These are phyloP conservation scores for Trichoderma koningiopsis DNA, from an alignment of 2,329 filamentous ascomycete genomes.

Conservation along the genomic window DNA sequence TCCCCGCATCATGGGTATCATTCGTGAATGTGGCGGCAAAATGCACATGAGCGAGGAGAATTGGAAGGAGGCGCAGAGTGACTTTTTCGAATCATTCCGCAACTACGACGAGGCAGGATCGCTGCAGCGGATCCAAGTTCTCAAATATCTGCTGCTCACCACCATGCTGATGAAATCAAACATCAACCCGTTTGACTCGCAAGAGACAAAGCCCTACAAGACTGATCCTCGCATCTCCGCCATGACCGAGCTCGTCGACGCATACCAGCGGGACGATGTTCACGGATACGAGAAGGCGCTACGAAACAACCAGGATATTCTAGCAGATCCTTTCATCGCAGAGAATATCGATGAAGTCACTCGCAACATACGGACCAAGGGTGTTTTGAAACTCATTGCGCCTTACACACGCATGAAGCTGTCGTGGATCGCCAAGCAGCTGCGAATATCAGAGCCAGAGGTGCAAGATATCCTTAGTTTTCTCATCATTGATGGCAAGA, in stretches of 20 bases:
- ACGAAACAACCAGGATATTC: conserved; percentile 82
- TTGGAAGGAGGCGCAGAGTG: conserved; percentile 94
- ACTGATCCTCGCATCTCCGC: conserved; percentile 92
- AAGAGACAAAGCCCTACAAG: conserved; percentile 98
- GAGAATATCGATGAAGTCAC: conserved; percentile 99
- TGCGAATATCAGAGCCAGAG: conserved; percentile 82
- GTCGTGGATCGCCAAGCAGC: conserved; percentile 81
- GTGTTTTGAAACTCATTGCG: conserved; percentile 86
- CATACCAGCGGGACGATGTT: conserved; percentile 94
- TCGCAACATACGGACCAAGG: conserved; percentile 96
- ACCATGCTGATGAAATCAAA: conserved; percentile 98
- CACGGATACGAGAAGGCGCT: conserved; percentile 87
- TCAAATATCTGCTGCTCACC: conserved; percentile 94
- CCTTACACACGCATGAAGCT: conserved; percentile 93
- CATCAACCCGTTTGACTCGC: conserved; percentile 98
- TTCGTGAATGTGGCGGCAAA: conserved; percentile 96
- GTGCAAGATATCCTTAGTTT: conserved; percentile 96
- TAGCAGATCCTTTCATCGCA: conserved; percentile 92
- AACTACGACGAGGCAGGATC: conserved; percentile 99
- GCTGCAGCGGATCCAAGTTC: conserved; percentile 91
- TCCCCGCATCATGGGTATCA: conserved; percentile 98
- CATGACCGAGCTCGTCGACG: conserved; percentile 96
- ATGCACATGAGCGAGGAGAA: conserved; percentile 99
- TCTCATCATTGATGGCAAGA: conserved; percentile 86
- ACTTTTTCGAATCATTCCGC: conserved; percentile 98